Evolutionary conservation across 352 stramenopile species (phyloP).

Genomic region (Phytophthora aleatoria): DNA sequence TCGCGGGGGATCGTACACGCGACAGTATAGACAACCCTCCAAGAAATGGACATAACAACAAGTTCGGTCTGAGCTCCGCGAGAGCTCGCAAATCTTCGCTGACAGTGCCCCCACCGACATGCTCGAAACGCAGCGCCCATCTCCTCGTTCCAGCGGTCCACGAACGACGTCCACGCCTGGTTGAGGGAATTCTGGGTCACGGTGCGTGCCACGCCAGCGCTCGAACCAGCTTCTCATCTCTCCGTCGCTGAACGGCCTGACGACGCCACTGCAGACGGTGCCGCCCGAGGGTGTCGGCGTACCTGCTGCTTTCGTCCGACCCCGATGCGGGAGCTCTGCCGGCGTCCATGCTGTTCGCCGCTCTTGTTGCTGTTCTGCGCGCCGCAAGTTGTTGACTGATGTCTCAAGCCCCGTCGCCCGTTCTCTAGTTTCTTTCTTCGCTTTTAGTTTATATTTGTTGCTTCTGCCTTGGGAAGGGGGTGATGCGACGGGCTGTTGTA

Average conservation of each 20-base stretch:
- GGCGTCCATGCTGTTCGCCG: too few relatives aligned
- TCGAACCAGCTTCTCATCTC: background rate
- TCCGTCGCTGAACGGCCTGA: background rate
- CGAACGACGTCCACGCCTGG: background rate
- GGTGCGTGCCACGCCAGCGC: background rate
- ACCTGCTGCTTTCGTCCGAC: too few relatives aligned
- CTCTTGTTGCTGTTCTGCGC: too few relatives aligned
- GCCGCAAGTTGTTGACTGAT: too few relatives aligned
- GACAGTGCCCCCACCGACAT: background rate
- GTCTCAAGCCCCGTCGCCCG: too few relatives aligned
- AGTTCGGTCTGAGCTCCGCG: background rate
- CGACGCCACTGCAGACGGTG: background rate
- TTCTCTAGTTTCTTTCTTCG: too few relatives aligned
- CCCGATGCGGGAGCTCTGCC: too few relatives aligned
- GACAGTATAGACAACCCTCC: background rate
- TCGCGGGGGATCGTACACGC: background rate
- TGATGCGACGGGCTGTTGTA: too few relatives aligned
- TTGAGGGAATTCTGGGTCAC: background rate
- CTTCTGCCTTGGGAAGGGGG: too few relatives aligned
- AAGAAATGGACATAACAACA: background rate
- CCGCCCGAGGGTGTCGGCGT: too few relatives aligned
- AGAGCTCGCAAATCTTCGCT: background rate
- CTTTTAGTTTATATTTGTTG: too few relatives aligned
- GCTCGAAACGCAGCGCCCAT: background rate
- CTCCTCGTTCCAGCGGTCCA: background rate